Conservation (phyloP, 352 stramenopile genomes). For the Thalassiosira exigua region DNA sequence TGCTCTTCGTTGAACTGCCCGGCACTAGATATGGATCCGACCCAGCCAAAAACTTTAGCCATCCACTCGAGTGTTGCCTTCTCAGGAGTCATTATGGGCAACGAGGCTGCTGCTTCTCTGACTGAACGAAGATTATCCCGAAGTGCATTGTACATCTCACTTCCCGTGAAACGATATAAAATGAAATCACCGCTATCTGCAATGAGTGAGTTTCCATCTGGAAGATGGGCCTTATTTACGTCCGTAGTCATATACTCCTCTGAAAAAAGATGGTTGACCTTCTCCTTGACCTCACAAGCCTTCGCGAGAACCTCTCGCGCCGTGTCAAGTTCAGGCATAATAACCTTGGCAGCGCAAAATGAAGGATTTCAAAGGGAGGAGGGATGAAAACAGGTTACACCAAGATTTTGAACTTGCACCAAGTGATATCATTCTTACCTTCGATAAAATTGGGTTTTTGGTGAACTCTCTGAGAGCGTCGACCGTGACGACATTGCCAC, state of each 20-base stretch:
- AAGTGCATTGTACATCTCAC: conserved; percentile 64
- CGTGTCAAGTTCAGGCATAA: conserved; percentile 60
- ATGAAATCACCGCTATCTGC: conserved; percentile 72
- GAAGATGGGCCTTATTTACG: conserved; percentile 68
- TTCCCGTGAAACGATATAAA: conserved; percentile 71
- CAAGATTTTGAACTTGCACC: too few species aligned
- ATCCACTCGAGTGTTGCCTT: conserved; percentile 79
- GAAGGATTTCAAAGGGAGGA: not conserved
- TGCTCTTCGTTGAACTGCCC: conserved; percentile 42
- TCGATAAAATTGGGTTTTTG: conserved; percentile 63
- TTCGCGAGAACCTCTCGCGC: conserved; percentile 51
- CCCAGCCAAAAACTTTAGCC: conserved; percentile 64
- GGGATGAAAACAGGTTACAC: too few species aligned
- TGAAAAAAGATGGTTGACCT: conserved; percentile 63
- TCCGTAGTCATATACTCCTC: conserved; percentile 63
- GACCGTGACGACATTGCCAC: conserved; percentile 45
- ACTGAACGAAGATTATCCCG: conserved; percentile 53
- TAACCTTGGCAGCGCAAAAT: conserved; percentile 44
- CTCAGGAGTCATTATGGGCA: conserved; percentile 67
- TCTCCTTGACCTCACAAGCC: conserved; percentile 60
- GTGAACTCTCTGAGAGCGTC: conserved; percentile 53
- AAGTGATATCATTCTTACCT: conserved; percentile 45
- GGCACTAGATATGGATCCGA: conserved; percentile 56
- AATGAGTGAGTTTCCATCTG: conserved; percentile 70
- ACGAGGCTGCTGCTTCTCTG: conserved; percentile 46